Evolutionary conservation across 106 monocot genomes (phyloP).

Genomic region (Dendrobium nobile): DNA sequence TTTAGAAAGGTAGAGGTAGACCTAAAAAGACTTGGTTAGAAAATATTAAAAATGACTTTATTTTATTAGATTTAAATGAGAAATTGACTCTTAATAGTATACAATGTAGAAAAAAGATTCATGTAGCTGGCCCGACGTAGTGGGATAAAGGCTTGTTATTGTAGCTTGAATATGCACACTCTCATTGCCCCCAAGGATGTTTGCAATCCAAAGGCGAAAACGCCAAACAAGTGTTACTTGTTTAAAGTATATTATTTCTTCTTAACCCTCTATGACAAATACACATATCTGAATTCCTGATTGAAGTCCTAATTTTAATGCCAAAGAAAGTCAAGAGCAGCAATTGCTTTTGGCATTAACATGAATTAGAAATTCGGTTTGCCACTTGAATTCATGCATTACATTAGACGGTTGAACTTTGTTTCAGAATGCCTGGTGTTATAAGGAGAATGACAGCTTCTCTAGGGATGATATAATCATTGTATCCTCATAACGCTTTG

Average conservation of each 20-base stretch:
- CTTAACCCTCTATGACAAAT: background rate
- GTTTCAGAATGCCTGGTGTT: background rate
- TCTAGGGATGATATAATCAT: no score
- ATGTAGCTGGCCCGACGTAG: no score
- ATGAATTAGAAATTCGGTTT: background rate
- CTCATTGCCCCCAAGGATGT: background rate
- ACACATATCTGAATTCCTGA: background rate
- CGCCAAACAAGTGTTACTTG: background rate
- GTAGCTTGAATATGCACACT: background rate
- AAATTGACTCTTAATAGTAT: no score
- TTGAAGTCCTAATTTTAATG: background rate
- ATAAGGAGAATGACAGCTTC: background rate
- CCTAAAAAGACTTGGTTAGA: no score
- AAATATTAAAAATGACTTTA: no score
- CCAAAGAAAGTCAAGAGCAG: background rate
- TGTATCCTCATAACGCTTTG: no score
- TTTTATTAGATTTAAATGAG: no score
- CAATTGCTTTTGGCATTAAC: background rate
- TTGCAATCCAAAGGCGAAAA: background rate
- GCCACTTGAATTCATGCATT: background rate
- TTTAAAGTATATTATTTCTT: background rate
- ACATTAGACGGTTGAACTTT: background rate
- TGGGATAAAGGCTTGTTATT: no score
- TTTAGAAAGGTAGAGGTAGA: no score
- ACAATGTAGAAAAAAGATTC: no score